A percentile compares a stretch with the other conserved stretches of the same genome.
These are phyloP conservation scores for Populus deltoides DNA, from an alignment of 345 rosid species.

Conservation along the genomic window DNA sequence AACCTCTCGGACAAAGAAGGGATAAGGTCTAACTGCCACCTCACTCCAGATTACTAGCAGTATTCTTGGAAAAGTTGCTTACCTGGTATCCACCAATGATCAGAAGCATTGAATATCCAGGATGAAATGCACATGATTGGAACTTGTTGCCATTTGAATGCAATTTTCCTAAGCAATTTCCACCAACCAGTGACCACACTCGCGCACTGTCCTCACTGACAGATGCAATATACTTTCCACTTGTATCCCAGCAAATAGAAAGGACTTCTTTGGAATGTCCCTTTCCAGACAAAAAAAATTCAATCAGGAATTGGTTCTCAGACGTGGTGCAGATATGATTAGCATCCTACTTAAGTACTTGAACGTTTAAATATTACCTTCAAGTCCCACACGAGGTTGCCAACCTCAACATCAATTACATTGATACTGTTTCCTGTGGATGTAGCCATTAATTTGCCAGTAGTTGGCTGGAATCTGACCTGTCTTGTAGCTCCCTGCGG, in stretches of 20 bases:
- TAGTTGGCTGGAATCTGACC: constrained; percentile 31
- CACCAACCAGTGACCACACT: constrained; percentile 24
- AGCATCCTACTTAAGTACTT: not conserved
- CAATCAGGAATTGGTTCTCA: not conserved
- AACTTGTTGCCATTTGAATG: constrained; percentile 30
- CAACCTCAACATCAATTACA: constrained; percentile 30
- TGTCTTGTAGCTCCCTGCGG: constrained; percentile 28
- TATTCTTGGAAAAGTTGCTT: not conserved
- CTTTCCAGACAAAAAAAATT: constrained; percentile 14
- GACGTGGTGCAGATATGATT: not conserved
- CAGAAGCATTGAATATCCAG: constrained; percentile 22
- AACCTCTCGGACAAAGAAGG: not conserved
- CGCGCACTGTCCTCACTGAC: constrained; percentile 30
- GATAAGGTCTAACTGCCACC: not conserved
- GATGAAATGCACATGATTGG: constrained; percentile 35
- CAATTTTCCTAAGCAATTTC: constrained; percentile 23
- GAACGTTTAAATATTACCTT: constrained; percentile 17
- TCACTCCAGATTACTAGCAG: too few relatives aligned
- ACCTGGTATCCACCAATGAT: constrained; percentile 34
- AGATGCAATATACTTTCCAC: constrained; percentile 32
- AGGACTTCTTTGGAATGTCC: constrained; percentile 30
- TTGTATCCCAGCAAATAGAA: constrained; percentile 33
- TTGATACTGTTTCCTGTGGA: constrained; percentile 23
- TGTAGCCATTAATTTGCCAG: constrained; percentile 25
- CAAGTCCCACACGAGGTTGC: constrained; percentile 9